Evolutionary conservation across 179 eudicot genomes (phyloP).

Genomic region (Spinacia oleracea): DNA sequence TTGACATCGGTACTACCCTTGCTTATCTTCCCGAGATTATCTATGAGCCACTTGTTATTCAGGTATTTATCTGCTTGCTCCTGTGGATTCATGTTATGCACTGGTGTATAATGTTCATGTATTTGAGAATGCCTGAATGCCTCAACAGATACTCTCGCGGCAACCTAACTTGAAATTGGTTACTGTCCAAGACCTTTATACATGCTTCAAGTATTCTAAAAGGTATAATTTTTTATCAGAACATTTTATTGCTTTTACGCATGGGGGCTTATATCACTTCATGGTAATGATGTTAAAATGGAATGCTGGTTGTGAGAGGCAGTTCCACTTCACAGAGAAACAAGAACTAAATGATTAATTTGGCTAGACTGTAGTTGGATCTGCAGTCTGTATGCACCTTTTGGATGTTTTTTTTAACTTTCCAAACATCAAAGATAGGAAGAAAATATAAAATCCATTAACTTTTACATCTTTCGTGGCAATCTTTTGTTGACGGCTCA

Average conservation of each 20-base stretch:
- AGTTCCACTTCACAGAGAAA: not conserved
- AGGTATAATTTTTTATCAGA: constrained; percentile 46
- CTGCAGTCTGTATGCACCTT: not conserved
- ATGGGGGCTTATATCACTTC: not conserved
- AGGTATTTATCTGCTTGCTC: constrained; percentile 31
- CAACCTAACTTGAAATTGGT: constrained; percentile 68
- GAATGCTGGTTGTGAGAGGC: not conserved
- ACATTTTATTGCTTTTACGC: not conserved
- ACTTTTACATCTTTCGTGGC: no score
- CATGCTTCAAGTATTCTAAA: constrained; percentile 71
- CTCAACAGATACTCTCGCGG: constrained; percentile 61
- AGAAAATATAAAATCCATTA: no score
- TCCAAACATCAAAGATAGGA: no score
- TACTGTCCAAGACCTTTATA: constrained; percentile 74
- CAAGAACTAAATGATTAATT: not conserved
- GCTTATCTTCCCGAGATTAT: constrained; percentile 41
- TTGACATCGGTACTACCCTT: constrained; percentile 45
- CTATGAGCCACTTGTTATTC: constrained; percentile 39
- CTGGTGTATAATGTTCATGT: constrained; percentile 17
- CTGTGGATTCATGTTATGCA: constrained; percentile 1
- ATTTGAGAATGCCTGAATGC: constrained; percentile 15
- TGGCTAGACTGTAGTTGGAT: not conserved
- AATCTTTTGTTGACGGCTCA: not conserved
- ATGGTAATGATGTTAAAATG: not conserved
- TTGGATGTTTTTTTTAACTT: no score